phyloP scores from a whole-genome alignment of 208 protist genomes.

The Porcisia hertigi region DNA sequence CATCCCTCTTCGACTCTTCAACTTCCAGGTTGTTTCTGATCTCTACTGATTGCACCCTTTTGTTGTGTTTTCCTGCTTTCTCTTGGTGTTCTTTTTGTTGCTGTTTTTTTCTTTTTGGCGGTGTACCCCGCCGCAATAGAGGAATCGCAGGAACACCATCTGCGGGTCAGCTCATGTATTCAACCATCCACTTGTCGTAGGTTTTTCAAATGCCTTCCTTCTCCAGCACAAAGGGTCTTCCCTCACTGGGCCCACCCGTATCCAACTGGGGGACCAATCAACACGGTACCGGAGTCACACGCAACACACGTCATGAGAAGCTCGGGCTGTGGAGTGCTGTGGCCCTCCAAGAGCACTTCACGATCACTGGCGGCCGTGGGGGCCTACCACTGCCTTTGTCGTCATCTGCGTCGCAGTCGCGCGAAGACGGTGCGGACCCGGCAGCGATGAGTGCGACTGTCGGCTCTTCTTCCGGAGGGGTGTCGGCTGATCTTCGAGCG shows the following conservation, averaged over 20 bases:
- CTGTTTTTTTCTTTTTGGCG: too few relatives aligned
- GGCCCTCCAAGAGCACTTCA: conserved; percentile 86
- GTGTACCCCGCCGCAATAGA: too few relatives aligned
- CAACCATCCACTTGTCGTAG: not conserved
- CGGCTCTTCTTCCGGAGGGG: not conserved
- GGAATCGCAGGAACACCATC: not conserved
- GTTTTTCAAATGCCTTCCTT: not conserved
- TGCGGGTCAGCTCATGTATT: not conserved
- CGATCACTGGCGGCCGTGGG: conserved; percentile 35
- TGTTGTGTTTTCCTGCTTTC: too few relatives aligned
- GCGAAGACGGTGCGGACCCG: not conserved
- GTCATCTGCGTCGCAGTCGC: not conserved
- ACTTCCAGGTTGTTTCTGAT: too few relatives aligned
- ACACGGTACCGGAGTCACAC: not conserved
- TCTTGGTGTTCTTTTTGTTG: too few relatives aligned
- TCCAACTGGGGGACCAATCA: conserved; percentile 34
- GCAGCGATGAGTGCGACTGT: not conserved
- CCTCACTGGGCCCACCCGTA: conserved; percentile 40
- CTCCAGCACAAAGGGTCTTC: conserved; percentile 17
- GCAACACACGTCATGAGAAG: conserved; percentile 47
- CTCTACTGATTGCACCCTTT: too few relatives aligned
- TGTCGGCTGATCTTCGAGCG: conserved; percentile 5
- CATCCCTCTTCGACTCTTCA: too few relatives aligned
- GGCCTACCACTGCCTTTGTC: conserved; percentile 17
- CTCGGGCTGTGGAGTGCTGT: conserved; percentile 84